Base-by-base conservation (phyloP, 495 filamentous ascomycete genomes). In the Lasiosphaeriaceae sp. region DNA sequence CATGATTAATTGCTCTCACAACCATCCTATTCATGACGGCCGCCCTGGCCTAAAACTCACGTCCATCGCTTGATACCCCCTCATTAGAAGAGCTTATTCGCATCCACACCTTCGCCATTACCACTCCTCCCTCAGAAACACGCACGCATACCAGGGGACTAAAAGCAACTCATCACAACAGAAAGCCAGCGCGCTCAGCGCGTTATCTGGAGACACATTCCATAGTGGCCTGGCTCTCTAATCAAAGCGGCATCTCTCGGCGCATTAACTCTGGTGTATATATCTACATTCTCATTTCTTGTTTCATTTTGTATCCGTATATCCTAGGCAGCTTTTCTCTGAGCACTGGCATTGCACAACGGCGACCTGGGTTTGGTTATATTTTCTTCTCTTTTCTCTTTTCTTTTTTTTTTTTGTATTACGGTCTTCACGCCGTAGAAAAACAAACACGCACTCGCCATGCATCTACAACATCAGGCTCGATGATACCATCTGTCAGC, bases 331-430 rank as follows among this genome's bases (percentile, higher is more conserved):
- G 9, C 26, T 31, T 31, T 17, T 43, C 39, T 43, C 39, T 23
- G 37, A 44, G 55, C 55, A 44, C 22, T 66, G 54, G 63, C 55
- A 63, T 60, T 60, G 50, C 58, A 55, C 37, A 58, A 3, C 52
- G 55, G 39, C 39, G 58, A 53, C 57, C 58, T 52, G 49, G 61
- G 55, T 34, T 59, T 35, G 61, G 61, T 66, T 39, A 43, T 43
- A 16, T 43, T 43, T 37, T 9, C 14, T 26, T 62, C 54, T 58
- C 50, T 50, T 55, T 50, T 58, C n/a, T 16, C 37, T 41, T 41
- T 43, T 43, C n/a, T 16, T 43, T 19, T 55, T 14, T 44, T n/a
- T 52, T 48, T 35, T 19, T 44, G 7, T 41, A 7, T 1, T 29
- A 19, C 12, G 24, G 5, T 17, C 12, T 43, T 43, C 39, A 43